Evolutionary conservation across 2,329 filamentous ascomycete species (phyloP), one percentile per base, ranked within the genome.

Genomic region (Trichophaea hybrida): DNA sequence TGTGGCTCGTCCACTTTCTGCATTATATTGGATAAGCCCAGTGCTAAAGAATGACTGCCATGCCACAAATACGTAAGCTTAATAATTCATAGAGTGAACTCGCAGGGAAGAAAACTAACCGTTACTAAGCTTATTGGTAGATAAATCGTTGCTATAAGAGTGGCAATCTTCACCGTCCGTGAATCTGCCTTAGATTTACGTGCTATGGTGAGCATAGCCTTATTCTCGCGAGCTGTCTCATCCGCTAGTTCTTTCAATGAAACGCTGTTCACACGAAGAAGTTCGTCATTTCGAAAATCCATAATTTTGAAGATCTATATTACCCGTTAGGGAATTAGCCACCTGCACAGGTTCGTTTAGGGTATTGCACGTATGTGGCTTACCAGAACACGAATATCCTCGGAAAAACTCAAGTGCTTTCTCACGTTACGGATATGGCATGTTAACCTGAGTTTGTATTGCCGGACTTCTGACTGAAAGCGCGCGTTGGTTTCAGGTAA

Each of bases 211-310:
- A 57, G 24, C 24, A 57, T 44, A 8, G 48, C 40, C 32, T 57
- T 57, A 15, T 48, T 57, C 55, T 57, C 55, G 0, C 17, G 13
- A 8, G 38, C 37, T 13, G 55, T 34, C 10, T 48, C 40, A 8
- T 17, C 7, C 2, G 55, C 55, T 4, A 57, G 40, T 4, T 33
- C 38, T 33, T 33, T 57, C 8, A 57, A 31, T 2, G 55, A 44
- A 15, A 32, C 17, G 12, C 38, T 48, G 31, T 57, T 57, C 43
- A 7, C 38, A 12, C 35, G 37, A 17, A 48, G 44, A 24, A 34
- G 40, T 32, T 57, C 40, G 32, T 57, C 55, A 43, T 57, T 57
- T 17, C 43, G 37, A 35, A 57, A 57, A 33, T 57, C 55, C n/a
- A 57, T 24, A 24, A 24, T 24, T 24, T 24, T 24, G 24, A 24